Evolutionary conservation across 2,329 filamentous ascomycete species (phyloP).

Genomic region (Cercospora sesami): DNA sequence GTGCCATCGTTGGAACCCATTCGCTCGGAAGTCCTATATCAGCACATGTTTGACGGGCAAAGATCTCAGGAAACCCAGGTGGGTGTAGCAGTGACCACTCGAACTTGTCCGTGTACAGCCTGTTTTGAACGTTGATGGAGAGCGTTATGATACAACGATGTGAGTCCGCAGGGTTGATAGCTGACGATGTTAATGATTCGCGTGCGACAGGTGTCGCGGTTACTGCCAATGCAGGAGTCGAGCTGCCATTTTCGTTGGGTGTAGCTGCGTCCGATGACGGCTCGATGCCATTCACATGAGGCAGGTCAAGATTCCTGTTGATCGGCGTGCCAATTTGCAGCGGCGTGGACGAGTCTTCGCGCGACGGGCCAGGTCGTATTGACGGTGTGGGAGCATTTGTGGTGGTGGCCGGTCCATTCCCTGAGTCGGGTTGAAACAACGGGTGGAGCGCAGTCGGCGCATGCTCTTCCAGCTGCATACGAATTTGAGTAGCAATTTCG

Average conservation of each 20-base stretch:
- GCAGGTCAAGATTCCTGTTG: slow-evolving; percentile 41
- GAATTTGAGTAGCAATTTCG: slow-evolving; percentile 90
- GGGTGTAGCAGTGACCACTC: slow-evolving; percentile 95
- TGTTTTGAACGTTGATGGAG: slow-evolving; percentile 87
- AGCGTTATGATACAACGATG: slow-evolving; percentile 91
- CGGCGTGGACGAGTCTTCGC: slow-evolving; percentile 53
- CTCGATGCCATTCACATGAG: slow-evolving; percentile 52
- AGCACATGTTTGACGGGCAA: slow-evolving; percentile 88
- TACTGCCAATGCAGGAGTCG: slow-evolving; percentile 61
- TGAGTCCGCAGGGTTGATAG: slow-evolving; percentile 86
- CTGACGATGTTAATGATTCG: slow-evolving; percentile 45
- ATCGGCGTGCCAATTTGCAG: slow-evolving; percentile 35
- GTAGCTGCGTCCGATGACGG: slow-evolving; percentile 47
- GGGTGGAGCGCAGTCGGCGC: slow-evolving; percentile 91
- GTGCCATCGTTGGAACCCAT: slow-evolving; percentile 91
- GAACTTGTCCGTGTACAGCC: slow-evolving; percentile 94
- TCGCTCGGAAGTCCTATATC: slow-evolving; percentile 87
- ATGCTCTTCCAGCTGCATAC: slow-evolving; percentile 93
- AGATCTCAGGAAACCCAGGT: slow-evolving; percentile 85
- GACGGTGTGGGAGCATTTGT: slow-evolving; percentile 36
- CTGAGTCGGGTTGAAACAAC: slow-evolving; percentile 68
- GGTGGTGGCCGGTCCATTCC: slow-evolving; percentile 33
- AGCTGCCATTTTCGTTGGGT: slow-evolving; percentile 49
- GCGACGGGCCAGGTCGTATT: slow-evolving; percentile 46
- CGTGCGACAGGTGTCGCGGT: slow-evolving; percentile 61